Conservation (phyloP, 345 rosid species). For the Eutrema yunnanense region DNA sequence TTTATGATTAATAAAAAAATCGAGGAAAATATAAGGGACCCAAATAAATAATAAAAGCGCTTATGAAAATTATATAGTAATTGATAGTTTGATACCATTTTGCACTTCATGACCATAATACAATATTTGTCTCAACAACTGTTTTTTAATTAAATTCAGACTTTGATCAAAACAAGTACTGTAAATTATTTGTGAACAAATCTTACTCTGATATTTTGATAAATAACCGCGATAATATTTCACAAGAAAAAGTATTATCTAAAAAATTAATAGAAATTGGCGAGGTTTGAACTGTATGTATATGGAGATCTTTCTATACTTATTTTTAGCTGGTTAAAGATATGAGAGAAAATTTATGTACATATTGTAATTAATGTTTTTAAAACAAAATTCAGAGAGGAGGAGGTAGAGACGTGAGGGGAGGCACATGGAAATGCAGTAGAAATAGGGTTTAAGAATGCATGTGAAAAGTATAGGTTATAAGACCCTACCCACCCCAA, state of each 20-base stretch:
- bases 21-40: background rate
- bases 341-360: background rate
- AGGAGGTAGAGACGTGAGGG: conserved; percentile 28
- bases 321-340: background rate
- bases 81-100: background rate
- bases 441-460: conserved; percentile 35
- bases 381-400: background rate
- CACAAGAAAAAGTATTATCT: background rate
- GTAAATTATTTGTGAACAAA: background rate
- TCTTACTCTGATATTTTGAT: background rate
- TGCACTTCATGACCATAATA: background rate
- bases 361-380: background rate
- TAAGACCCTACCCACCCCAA: conserved; percentile 25
- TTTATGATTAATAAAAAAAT: background rate
- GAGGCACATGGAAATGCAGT: conserved; percentile 34
- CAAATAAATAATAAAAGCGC: background rate
- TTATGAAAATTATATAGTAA: background rate
- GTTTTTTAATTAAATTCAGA: background rate
- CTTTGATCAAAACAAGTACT: background rate
- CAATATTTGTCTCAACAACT: background rate
- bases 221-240: background rate
- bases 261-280: too few relatives aligned
- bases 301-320: background rate
- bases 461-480: conserved; percentile 33
- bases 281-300: background rate